Evolutionary conservation across 176 grass and related monocot species (phyloP).

Genomic region (Guadua angustifolia): DNA sequence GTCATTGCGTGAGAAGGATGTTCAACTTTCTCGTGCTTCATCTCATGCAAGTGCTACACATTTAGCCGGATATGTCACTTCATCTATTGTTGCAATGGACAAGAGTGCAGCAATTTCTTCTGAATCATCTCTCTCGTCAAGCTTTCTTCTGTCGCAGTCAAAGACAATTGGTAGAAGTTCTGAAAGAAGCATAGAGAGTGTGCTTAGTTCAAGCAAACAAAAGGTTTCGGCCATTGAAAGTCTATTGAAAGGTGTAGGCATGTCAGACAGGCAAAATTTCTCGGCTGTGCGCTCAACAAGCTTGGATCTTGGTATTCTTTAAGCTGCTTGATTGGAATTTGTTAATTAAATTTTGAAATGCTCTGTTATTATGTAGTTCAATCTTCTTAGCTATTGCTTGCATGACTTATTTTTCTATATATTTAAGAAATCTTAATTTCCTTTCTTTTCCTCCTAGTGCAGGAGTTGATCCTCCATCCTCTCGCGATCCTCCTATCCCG

Average conservation of each 20-base stretch:
- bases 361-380: constrained; percentile 7
- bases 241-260: constrained; percentile 74
- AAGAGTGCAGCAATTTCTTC: constrained; percentile 65
- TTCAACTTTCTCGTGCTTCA: constrained; percentile 57
- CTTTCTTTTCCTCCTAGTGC: constrained; percentile 66
- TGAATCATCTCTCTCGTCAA: constrained; percentile 64
- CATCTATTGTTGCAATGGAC: constrained; percentile 91
- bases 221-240: constrained; percentile 94
- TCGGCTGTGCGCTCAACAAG: constrained; percentile 67
- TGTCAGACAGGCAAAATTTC: constrained; percentile 64
- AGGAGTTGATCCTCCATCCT: constrained; percentile 82
- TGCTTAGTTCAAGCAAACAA: constrained; percentile 86
- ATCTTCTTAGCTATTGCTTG: constrained; percentile 17
- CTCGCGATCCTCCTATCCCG: constrained; percentile 68
- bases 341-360: constrained; percentile 20
- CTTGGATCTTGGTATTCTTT: constrained; percentile 84
- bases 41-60: constrained; percentile 61
- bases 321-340: constrained; percentile 41
- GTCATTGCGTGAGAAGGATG: constrained; percentile 67
- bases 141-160: constrained; percentile 58
- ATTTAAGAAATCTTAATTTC: constrained; percentile 36
- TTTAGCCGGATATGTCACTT: constrained; percentile 65
- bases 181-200: constrained; percentile 77
- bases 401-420: constrained; percentile 30
- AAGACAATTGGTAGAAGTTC: constrained; percentile 57